Evolutionary conservation across 495 filamentous ascomycete genomes (phyloP), one percentile per base, ranked within the genome.

Genomic region (Annulohypoxylon moriforme): DNA sequence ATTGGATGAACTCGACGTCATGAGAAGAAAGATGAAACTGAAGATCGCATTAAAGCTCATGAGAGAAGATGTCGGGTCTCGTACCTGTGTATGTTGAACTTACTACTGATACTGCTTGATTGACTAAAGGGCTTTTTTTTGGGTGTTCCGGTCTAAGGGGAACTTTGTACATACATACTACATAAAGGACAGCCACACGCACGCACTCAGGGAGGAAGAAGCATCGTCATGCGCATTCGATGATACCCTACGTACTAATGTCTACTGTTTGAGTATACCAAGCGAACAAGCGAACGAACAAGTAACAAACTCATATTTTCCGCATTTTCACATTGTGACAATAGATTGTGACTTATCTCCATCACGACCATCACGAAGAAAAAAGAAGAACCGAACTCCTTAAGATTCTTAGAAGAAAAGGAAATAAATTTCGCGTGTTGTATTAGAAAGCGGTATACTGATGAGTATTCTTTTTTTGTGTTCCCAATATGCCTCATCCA

Each of bases 211-310:
- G 59, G 60, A 27, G 65, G 53, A 65, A 46, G 68, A 60, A 68
- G 65, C 57, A 69, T 62, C 47, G 24, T 64, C 22, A 72, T 52
- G 60, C 50, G 20, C 67, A 72, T 71, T 68, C 64, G 72, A 76
- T 72, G 74, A 76, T 76, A 72, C 68, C 74, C 74, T 69, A 67
- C 46, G 42, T 47, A 74, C 64, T 69, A 75, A 74, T 76, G 57
- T 69, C 64, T 76, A 76, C 64, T 66, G 24, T 66, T 56, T 67
- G 52, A 68, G 33, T 24, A 33, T 25, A 62, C 36, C 34, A 58
- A 53, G 44, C 25, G 56, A 16, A 20, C 38, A 20, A 14, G 13
- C 11, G 13, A 40, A n/a, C 11, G 14, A 40, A 36, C 6, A 10
- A 36, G 1, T 10, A 36, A 36, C 34, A 10, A 36, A 8, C 13